phyloP scores from a whole-genome alignment of 106 monocot genomes.

The Allium sativum region DNA sequence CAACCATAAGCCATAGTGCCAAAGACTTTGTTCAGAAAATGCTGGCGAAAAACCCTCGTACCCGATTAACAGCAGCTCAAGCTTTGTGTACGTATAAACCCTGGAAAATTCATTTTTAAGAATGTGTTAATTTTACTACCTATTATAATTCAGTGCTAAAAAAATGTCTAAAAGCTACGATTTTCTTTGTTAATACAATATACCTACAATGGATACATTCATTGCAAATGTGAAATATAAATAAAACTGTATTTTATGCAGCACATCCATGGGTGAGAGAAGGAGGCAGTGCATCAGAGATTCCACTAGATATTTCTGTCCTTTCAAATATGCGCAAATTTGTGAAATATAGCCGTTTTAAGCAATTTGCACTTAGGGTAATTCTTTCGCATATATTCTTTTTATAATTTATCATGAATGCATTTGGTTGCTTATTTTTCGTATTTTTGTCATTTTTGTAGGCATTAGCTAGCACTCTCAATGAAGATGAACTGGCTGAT shows the following conservation, averaged over 20 bases:
- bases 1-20: conserved; percentile 61
- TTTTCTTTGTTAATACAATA: too few relatives aligned
- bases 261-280: conserved; percentile 98
- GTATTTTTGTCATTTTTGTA: conserved; percentile 16
- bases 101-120: too few relatives aligned
- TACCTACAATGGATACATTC: too few relatives aligned
- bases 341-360: conserved; percentile 83
- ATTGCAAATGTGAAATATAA: too few relatives aligned
- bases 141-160: too few relatives aligned
- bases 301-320: conserved; percentile 91
- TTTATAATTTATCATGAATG: background rate
- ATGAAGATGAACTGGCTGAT: conserved; percentile 74
- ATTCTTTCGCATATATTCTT: background rate
- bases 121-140: too few relatives aligned
- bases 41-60: conserved; percentile 71
- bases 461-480: conserved; percentile 90
- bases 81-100: conserved; percentile 65
- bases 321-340: conserved; percentile 75
- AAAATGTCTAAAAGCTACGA: too few relatives aligned
- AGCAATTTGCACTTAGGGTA: conserved; percentile 96
- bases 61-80: conserved; percentile 86
- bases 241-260: conserved; percentile 9
- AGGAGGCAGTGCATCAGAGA: conserved; percentile 79
- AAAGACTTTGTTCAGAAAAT: conserved; percentile 88
- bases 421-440: background rate